Evolutionary conservation across 768 basidiomycete genomes (phyloP).

Genomic region (Melanogaster broomeanus): DNA sequence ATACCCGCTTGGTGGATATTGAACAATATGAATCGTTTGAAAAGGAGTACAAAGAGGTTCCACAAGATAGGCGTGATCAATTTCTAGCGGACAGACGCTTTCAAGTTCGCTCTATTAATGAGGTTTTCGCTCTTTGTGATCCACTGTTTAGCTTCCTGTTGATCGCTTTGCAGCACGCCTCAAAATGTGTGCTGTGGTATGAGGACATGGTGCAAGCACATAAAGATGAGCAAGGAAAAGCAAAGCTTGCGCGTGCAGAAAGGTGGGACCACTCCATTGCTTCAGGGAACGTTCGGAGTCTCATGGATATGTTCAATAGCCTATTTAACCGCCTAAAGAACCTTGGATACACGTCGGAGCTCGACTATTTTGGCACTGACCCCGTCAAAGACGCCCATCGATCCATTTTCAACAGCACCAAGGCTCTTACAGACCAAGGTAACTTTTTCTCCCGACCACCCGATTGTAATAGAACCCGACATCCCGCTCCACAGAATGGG

Average conservation of each 20-base stretch:
- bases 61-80: not conserved
- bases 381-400: not conserved
- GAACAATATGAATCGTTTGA: constrained; percentile 12
- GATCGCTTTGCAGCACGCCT: not conserved
- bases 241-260: not conserved
- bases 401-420: constrained; percentile 5
- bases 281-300: too few relatives aligned
- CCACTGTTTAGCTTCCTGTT: not conserved
- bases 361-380: not conserved
- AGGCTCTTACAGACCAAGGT: constrained; percentile 14
- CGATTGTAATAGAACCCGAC: not conserved
- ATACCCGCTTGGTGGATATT: constrained; percentile 1
- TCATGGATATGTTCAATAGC: not conserved
- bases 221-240: not conserved
- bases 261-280: not conserved
- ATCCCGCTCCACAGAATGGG: constrained; percentile 6
- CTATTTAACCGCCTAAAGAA: constrained; percentile 6
- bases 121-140: constrained; percentile 4
- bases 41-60: not conserved
- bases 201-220: not conserved
- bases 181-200: not conserved
- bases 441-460: not conserved
- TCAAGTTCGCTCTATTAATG: not conserved
- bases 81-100: not conserved
- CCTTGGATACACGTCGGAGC: constrained; percentile 7